phyloP scores from a whole-genome alignment of 2,329 filamentous ascomycete species.

The Botrytis fabae region DNA sequence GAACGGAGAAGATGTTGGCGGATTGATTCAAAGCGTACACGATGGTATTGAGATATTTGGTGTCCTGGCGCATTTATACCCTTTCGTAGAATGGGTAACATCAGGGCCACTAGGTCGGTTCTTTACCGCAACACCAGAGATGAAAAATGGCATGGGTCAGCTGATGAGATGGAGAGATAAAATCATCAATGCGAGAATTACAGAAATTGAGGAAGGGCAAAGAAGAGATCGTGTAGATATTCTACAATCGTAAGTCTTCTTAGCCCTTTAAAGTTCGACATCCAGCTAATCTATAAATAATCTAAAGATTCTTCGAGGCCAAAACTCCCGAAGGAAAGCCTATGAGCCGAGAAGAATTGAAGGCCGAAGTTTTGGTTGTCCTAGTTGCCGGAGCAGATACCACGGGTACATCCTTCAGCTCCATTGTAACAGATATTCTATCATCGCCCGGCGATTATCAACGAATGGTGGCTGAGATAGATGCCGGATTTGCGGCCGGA shows the following conservation, averaged over 20 bases:
- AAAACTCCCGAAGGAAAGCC: background rate
- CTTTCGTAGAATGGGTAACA: slow-evolving; percentile 56
- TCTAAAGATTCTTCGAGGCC: slow-evolving; percentile 5
- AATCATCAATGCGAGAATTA: slow-evolving; percentile 9
- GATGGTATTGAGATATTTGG: slow-evolving; percentile 36
- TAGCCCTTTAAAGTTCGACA: background rate
- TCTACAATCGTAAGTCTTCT: slow-evolving; percentile 3
- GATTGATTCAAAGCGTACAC: slow-evolving; percentile 56
- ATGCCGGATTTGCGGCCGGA: background rate
- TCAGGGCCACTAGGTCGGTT: slow-evolving; percentile 48
- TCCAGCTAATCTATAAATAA: background rate
- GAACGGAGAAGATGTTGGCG: slow-evolving; percentile 52
- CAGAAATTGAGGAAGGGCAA: slow-evolving; percentile 9
- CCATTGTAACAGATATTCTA: slow-evolving; percentile 5
- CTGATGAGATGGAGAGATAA: slow-evolving; percentile 20
- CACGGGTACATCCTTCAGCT: slow-evolving; percentile 8
- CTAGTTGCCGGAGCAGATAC: slow-evolving; percentile 17
- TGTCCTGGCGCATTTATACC: slow-evolving; percentile 49
- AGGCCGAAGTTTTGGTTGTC: slow-evolving; percentile 19
- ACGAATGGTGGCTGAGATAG: slow-evolving; percentile 9
- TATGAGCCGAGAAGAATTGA: background rate
- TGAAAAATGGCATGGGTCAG: slow-evolving; percentile 16
- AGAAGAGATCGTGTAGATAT: background rate
- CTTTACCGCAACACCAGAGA: slow-evolving; percentile 12
- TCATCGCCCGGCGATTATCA: background rate